Evolutionary conservation across 306 rosid species (phyloP), one percentile per base, ranked within the genome.

Genomic region (Abrus pulchellus): DNA sequence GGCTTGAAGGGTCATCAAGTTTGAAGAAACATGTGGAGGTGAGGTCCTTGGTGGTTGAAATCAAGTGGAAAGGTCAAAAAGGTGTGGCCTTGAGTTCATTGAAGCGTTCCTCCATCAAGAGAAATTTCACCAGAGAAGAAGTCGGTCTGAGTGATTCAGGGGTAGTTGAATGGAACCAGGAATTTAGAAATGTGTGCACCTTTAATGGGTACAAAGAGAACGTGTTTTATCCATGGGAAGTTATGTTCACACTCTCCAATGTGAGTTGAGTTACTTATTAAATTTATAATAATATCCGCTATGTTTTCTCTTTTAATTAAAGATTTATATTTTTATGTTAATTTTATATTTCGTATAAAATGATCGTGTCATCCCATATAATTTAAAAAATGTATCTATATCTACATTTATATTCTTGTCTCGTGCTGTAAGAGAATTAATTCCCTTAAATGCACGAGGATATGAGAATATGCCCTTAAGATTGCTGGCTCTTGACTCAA

Each of bases 161-260:
- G n/a, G 82, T 83, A 53, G 87, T 86, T 76, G 45, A 34, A 56
- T 92, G 97, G 97, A 89, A 86, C 52, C 94, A 92, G 74, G 94
- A 88, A 85, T 90, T 92, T 85, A 88, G 79, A 12, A 87, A 82
- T 72, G 75, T 83, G 27, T 92, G 94, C 71, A 80, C 82, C 59
- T 72, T 92, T 12, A 85, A 89, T 11, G 86, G 87, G 6, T 86
- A 82, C 30, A 90, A 90, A 89, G 92, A 90, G 61, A 87, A 90
- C 83, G 85, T 79, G 78, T 92, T 92, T 80, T 90, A 85, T 69
- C 97, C 94, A 0, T 92, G 97, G 97, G 90, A 92, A 88, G 86
- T 90, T 79, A 85, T 77, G 75, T 87, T 90, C 78, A 85, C 92
- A 40, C 85, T 90, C 59, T 90, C 88, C 85, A 88, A 90, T 78